phyloP scores from a whole-genome alignment of 75 land plant species.

The Azolla pinnata region DNA sequence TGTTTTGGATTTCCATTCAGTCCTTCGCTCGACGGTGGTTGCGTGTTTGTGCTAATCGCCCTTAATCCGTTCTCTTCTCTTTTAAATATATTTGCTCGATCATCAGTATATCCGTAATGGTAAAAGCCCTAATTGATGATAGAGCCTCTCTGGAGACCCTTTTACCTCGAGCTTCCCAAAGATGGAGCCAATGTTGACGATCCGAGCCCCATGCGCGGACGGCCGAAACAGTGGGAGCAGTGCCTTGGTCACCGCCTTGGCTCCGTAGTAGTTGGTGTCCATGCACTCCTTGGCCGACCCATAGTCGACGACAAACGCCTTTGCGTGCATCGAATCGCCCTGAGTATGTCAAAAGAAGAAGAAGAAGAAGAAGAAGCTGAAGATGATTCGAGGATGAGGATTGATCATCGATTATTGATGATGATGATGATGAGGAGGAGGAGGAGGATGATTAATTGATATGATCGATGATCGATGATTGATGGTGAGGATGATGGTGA shows the following conservation, averaged over 20 bases:
- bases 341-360: not conserved
- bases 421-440: no score
- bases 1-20: no score
- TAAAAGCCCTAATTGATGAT: not conserved
- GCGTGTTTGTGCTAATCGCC: not conserved
- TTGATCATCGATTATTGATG: no score
- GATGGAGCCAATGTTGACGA: constrained; percentile 37
- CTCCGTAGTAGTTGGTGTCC: constrained; percentile 47
- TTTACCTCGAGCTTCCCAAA: constrained; percentile 35
- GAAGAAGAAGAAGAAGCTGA: no score
- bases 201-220: constrained; percentile 22
- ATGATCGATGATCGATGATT: no score
- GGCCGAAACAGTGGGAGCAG: constrained; percentile 37
- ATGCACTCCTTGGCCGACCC: constrained; percentile 21
- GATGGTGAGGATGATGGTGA: no score
- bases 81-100: not conserved
- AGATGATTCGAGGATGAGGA: no score
- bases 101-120: not conserved
- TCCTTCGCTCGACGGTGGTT: not conserved
- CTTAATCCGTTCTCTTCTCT: no score
- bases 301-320: constrained; percentile 9
- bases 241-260: constrained; percentile 27
- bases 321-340: not conserved
- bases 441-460: no score
- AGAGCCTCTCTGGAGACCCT: not conserved